These are phyloP conservation scores for Azolla pinnata DNA, from an alignment of 75 land plant species.

Conservation along the genomic window DNA sequence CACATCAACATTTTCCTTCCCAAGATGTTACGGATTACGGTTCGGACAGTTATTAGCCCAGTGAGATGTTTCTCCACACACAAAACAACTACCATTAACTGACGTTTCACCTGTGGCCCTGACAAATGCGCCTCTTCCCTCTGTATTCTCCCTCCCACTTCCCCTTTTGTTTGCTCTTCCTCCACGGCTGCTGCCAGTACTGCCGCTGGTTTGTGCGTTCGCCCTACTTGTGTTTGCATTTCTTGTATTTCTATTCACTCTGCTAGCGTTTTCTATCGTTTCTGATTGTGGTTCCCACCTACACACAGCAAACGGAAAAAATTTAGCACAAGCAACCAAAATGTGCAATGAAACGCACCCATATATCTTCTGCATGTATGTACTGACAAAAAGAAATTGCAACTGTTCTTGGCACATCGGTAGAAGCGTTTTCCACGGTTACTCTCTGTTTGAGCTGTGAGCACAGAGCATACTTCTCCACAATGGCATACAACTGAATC, in stretches of 20 bases:
- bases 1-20: too few species aligned
- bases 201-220: slow-evolving; percentile 2
- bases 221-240: slow-evolving; percentile 8
- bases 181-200: slow-evolving; percentile 4
- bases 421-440: slow-evolving; percentile 82
- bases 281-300: slow-evolving; percentile 7
- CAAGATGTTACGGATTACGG: too few species aligned
- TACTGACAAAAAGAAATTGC: slow-evolving; percentile 72
- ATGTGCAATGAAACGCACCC: neutral
- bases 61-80: slow-evolving; percentile 83
- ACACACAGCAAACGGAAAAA: slow-evolving; percentile 16
- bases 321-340: neutral
- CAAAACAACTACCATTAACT: slow-evolving; percentile 46
- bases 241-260: slow-evolving; percentile 7
- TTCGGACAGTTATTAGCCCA: slow-evolving; percentile 89
- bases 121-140: slow-evolving; percentile 37
- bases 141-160: slow-evolving; percentile 15
- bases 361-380: too few species aligned
- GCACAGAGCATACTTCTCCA: slow-evolving; percentile 17
- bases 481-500: slow-evolving; percentile 35
- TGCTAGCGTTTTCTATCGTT: slow-evolving; percentile 5
- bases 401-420: slow-evolving; percentile 47
- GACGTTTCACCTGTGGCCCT: slow-evolving; percentile 77
- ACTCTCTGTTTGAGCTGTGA: slow-evolving; percentile 70
- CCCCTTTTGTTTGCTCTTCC: slow-evolving; percentile 21